A percentile compares a stretch with the other conserved stretches of the same genome.
Conservation (phyloP, 2,329 filamentous ascomycete genomes). For the Sporothrix curviconia region DNA sequence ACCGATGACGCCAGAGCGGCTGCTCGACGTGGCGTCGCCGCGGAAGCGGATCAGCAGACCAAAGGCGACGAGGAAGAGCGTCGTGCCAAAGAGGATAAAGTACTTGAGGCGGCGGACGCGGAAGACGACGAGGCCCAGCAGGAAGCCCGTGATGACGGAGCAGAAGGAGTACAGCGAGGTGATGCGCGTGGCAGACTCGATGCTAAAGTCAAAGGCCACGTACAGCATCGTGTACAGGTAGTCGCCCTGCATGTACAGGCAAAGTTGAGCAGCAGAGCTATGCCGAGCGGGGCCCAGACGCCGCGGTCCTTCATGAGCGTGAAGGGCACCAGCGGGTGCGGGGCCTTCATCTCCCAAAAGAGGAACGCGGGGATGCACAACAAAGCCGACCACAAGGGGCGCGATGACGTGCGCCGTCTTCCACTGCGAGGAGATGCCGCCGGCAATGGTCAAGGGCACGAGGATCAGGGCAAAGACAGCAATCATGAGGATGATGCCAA, state of each 20-base stretch:
- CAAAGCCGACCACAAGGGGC: constrained; percentile 39
- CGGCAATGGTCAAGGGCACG: constrained; percentile 40
- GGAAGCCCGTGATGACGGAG: constrained; percentile 51
- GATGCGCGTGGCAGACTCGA: constrained; percentile 52
- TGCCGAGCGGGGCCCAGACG: constrained; percentile 57
- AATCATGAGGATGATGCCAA: constrained; percentile 40
- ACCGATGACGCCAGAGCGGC: constrained; percentile 52
- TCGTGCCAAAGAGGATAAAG: constrained; percentile 56
- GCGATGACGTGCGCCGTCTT: constrained; percentile 33
- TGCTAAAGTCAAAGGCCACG: constrained; percentile 54
- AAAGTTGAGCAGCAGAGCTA: constrained; percentile 50
- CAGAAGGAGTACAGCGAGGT: constrained; percentile 51
- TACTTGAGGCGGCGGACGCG: constrained; percentile 53
- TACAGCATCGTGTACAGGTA: constrained; percentile 58
- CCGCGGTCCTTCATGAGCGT: constrained; percentile 53
- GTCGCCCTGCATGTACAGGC: constrained; percentile 57
- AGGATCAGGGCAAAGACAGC: constrained; percentile 42
- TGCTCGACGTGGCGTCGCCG: constrained; percentile 38
- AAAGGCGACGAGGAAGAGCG: constrained; percentile 58
- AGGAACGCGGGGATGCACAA: constrained; percentile 46
- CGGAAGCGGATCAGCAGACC: constrained; percentile 58
- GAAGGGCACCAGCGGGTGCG: constrained; percentile 55
- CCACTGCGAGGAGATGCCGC: constrained; percentile 36
- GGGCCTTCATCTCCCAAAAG: constrained; percentile 40
- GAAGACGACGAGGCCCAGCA: constrained; percentile 51